Conservation (phyloP, 2,329 filamentous ascomycete genomes). For the Cadophora sp. region DNA sequence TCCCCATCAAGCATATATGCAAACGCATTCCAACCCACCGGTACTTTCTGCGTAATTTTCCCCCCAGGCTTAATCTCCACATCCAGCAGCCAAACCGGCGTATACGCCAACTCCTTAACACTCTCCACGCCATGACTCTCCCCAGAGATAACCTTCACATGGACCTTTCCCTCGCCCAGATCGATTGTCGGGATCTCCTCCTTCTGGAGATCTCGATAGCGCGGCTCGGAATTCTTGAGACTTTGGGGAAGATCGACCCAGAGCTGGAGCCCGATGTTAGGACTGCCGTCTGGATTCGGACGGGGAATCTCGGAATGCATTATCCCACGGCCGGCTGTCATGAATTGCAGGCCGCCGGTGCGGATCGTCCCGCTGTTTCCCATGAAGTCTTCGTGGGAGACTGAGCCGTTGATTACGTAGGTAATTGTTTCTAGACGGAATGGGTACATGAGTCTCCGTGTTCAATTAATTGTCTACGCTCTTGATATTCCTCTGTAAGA, state of each 20-base stretch:
- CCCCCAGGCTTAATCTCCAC: constrained; percentile 3
- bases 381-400: constrained; percentile 11
- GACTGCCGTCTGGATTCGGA: constrained; percentile 13
- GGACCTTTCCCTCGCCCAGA: neutral
- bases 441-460: neutral
- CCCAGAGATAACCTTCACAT: constrained; percentile 6
- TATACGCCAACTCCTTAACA: constrained; percentile 7
- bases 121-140: constrained; percentile 5
- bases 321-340: constrained; percentile 12
- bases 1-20: constrained; percentile 6
- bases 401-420: constrained; percentile 6
- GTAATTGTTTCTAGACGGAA: constrained; percentile 6
- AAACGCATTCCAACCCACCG: constrained; percentile 1
- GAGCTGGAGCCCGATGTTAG: constrained; percentile 6
- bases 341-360: constrained; percentile 11
- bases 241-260: constrained; percentile 1
- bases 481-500: neutral
- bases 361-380: constrained; percentile 11
- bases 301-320: constrained; percentile 15
- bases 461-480: neutral
- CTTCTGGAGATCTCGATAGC: neutral
- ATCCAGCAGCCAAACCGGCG: constrained; percentile 2
- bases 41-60: neutral
- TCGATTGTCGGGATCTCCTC: constrained; percentile 1
- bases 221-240: neutral